These are phyloP conservation scores for Auriscalpium vulgare DNA, from an alignment of 768 basidiomycete species.

Conservation along the genomic window DNA sequence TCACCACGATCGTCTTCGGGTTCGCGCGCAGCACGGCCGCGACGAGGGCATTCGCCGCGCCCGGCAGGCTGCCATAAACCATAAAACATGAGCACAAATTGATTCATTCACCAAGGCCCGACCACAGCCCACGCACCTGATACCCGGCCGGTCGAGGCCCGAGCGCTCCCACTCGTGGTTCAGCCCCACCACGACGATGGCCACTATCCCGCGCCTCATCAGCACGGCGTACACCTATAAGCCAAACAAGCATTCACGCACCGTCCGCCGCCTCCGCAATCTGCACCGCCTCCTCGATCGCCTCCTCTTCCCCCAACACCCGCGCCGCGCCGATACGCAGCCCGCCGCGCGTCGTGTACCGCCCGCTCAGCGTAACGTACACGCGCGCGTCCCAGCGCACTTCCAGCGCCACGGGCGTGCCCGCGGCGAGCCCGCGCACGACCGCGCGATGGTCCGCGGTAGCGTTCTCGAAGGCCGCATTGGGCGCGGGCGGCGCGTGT, in stretches of 20 bases:
- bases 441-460: slow-evolving; percentile 31
- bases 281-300: slow-evolving; percentile 26
- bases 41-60: slow-evolving; percentile 42
- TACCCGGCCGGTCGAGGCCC: slow-evolving; percentile 45
- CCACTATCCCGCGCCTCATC: slow-evolving; percentile 21
- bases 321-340: slow-evolving; percentile 11
- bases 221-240: not conserved
- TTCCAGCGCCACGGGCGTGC: slow-evolving; percentile 31
- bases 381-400: slow-evolving; percentile 19
- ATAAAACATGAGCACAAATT: not conserved
- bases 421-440: slow-evolving; percentile 33
- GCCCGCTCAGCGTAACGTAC: slow-evolving; percentile 19
- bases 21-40: slow-evolving; percentile 40
- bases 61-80: slow-evolving; percentile 32
- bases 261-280: slow-evolving; percentile 35
- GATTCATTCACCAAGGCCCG: no score
- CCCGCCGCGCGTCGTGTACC: slow-evolving; percentile 19
- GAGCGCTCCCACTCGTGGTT: slow-evolving; percentile 57
- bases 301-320: slow-evolving; percentile 26
- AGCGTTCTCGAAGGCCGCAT: slow-evolving; percentile 37
- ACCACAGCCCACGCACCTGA: slow-evolving; percentile 31
- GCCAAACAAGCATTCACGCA: slow-evolving; percentile 17
- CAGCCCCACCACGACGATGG: slow-evolving; percentile 43
- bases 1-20: slow-evolving; percentile 46
- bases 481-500: slow-evolving; percentile 22